Conservation (phyloP, 495 filamentous ascomycete genomes). For the Lasiosphaeriaceae sp. region DNA sequence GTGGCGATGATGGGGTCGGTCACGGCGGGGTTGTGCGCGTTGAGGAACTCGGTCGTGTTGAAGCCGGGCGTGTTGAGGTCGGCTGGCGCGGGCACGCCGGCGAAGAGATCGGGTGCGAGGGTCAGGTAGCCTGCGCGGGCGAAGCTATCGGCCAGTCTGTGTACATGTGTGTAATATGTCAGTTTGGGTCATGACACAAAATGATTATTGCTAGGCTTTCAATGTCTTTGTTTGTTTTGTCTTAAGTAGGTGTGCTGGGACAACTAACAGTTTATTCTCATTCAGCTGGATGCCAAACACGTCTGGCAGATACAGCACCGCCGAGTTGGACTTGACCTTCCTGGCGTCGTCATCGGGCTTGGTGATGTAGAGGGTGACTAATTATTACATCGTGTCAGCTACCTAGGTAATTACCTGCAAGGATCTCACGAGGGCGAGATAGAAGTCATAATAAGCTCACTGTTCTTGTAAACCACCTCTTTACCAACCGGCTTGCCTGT, state of each 20-base stretch:
- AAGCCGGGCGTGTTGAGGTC: constrained; percentile 51
- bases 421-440: not conserved
- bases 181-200: not conserved
- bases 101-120: constrained; percentile 71
- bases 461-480: constrained; percentile 25
- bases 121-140: constrained; percentile 73
- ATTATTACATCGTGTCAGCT: constrained; percentile 1
- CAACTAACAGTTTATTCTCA: constrained; percentile 59
- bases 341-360: constrained; percentile 31
- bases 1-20: constrained; percentile 63
- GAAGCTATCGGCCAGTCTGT: constrained; percentile 66
- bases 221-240: too few relatives aligned
- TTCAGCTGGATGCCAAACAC: constrained; percentile 57
- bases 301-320: constrained; percentile 54
- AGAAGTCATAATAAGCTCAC: constrained; percentile 15
- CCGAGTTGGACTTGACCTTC: constrained; percentile 39
- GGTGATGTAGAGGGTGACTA: constrained; percentile 40
- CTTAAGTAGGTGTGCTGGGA: too few relatives aligned
- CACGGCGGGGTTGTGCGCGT: constrained; percentile 43
- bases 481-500: constrained; percentile 29
- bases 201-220: too few relatives aligned
- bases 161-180: not conserved
- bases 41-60: constrained; percentile 54
- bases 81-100: constrained; percentile 49
- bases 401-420: too few relatives aligned